Base-by-base conservation (phyloP, 2,329 filamentous ascomycete species). In the Arthrobotrys sphaeroides region DNA sequence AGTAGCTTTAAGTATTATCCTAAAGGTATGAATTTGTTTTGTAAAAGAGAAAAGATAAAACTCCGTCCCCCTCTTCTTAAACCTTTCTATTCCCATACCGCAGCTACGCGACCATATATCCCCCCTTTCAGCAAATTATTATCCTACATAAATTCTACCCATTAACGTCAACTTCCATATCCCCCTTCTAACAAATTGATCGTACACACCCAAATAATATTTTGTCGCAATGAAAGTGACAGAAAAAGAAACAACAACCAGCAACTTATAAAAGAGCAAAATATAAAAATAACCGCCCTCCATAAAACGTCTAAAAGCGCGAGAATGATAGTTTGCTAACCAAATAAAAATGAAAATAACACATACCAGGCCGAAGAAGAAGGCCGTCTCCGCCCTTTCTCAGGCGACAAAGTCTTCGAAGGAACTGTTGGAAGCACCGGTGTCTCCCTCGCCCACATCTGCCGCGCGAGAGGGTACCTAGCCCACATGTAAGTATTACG, bases 351-450 rank as follows among this genome's bases (percentile, higher is more conserved):
- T n/a, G n/a, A n/a, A n/a, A n/a, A n/a, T n/a, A n/a, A n/a, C 13
- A 5, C 31, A 60, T 31, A 22, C 47, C 84, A 89, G 82, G 95
- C 94, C 45, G 95, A 99, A 85, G 86, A 88, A 76, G 84, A 87
- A 55, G 93, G 93, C 1, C 85, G 94, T 16, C 84, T 99, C 49
- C 87, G 86, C 0, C 94, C 95, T 0, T 86, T 91, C 78, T 90
- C 91, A 20, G 94, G 94, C 76, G 95, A 99, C 82, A 96, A 92
- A 45, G 93, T 99, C 80, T 99, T 98, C 83, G 95, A 99, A 84
- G 95, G 95, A 78, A 99, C 95, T 0, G 94, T 97, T 13, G 95
- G 95, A 73, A 96, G 92, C 81, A 99, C 95, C 0, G 95, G 95
- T 20, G 98, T 99, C 79, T 97, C 94, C 13, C 86, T 99, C 7